phyloP scores from a whole-genome alignment of 768 basidiomycete species.

The Leccinum obscurum region DNA sequence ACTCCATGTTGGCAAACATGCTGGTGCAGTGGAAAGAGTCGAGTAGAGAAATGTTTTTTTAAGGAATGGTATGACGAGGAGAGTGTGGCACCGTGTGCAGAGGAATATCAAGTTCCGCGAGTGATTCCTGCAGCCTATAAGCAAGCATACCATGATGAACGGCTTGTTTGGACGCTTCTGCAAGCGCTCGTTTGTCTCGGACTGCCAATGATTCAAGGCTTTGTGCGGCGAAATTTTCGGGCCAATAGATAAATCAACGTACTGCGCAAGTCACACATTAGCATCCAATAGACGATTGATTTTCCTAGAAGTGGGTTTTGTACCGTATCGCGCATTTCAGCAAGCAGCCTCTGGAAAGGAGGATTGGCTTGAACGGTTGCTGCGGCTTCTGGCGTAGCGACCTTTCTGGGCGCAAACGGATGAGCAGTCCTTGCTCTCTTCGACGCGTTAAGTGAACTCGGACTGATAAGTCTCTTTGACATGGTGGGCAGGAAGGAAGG shows the following conservation, averaged over 20 bases:
- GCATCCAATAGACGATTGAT: conserved; percentile 90
- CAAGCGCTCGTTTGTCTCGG: conserved; percentile 77
- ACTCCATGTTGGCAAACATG: conserved; percentile 83
- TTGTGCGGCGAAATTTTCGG: not conserved
- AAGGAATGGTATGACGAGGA: conserved; percentile 61
- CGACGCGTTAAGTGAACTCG: conserved; percentile 13
- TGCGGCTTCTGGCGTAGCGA: conserved; percentile 65
- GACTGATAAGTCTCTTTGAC: conserved; percentile 27
- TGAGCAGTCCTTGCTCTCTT: conserved; percentile 40
- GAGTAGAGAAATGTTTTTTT: conserved; percentile 53
- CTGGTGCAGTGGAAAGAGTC: conserved; percentile 49
- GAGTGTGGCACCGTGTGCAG: conserved; percentile 56
- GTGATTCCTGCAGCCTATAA: conserved; percentile 41
- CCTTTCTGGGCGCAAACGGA: conserved; percentile 54
- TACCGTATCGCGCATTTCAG: conserved; percentile 39
- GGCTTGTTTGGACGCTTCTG: conserved; percentile 68
- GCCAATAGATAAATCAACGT: conserved; percentile 19
- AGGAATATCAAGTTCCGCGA: conserved; percentile 71
- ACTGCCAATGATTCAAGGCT: conserved; percentile 42
- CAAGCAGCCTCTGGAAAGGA: conserved; percentile 59
- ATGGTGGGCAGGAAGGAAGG: conserved; percentile 13
- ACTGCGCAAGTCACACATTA: conserved; percentile 84
- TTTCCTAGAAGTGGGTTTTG: conserved; percentile 45
- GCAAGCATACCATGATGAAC: conserved; percentile 22
- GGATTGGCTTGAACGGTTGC: conserved; percentile 63